Evolutionary conservation across 2,329 filamentous ascomycete species (phyloP).

Genomic region (Trichoderma sp.): DNA sequence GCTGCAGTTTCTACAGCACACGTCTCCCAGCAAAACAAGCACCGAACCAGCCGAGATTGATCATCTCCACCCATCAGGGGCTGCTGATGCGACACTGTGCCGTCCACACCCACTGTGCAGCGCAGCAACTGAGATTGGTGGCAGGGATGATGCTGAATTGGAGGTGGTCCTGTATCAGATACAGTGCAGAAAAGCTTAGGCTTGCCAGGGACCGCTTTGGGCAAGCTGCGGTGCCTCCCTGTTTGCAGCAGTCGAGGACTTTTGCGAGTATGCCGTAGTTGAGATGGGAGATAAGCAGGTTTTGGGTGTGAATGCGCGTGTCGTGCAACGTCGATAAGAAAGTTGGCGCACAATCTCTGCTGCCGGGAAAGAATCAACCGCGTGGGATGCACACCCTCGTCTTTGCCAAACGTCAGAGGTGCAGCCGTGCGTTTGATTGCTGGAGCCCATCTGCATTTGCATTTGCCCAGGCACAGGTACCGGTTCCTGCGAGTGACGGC

Average conservation of each 20-base stretch:
- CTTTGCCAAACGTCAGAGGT: background rate
- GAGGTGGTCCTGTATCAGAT: slow-evolving; percentile 16
- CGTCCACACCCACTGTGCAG: background rate
- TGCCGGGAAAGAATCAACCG: too few species aligned
- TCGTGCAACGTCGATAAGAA: background rate
- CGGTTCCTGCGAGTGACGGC: background rate
- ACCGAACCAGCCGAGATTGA: slow-evolving; percentile 22
- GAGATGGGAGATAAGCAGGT: background rate
- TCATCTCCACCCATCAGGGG: slow-evolving; percentile 21
- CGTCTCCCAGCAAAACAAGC: background rate
- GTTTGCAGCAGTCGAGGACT: background rate
- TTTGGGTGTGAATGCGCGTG: background rate
- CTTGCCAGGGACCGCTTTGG: background rate
- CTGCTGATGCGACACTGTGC: slow-evolving; percentile 9
- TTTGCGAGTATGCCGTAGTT: too few species aligned
- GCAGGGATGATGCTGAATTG: background rate
- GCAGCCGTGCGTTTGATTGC: background rate
- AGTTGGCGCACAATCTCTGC: too few species aligned
- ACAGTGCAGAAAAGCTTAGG: slow-evolving; percentile 4
- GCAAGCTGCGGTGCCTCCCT: background rate
- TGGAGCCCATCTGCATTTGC: background rate
- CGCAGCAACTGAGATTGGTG: background rate
- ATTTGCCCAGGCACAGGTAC: background rate
- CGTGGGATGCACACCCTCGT: background rate
- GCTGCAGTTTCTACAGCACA: background rate